phyloP scores from a whole-genome alignment of 768 basidiomycete species.

The Mycena floridula region DNA sequence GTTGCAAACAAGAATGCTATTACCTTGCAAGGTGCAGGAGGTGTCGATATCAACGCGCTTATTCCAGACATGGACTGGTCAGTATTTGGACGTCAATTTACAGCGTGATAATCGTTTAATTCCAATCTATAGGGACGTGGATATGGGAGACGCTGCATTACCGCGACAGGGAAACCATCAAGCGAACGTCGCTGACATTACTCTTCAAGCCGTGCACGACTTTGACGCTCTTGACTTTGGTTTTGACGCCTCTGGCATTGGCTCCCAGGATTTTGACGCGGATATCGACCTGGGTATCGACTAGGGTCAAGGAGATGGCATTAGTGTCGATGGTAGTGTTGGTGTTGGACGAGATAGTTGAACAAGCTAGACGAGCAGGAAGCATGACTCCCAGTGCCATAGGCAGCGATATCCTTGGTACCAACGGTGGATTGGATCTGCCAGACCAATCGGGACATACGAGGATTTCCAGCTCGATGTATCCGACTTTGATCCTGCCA shows the following conservation, averaged over 20 bases:
- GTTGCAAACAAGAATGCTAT: conserved; percentile 84
- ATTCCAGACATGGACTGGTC: conserved; percentile 81
- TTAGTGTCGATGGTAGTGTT: conserved; percentile 55
- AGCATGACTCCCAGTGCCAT: conserved; percentile 58
- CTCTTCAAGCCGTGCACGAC: conserved; percentile 73
- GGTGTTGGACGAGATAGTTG: conserved; percentile 77
- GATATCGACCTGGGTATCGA: conserved; percentile 73
- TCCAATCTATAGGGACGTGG: conserved; percentile 62
- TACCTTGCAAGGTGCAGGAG: conserved; percentile 65
- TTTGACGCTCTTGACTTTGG: conserved; percentile 64
- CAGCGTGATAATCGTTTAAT: conserved; percentile 4
- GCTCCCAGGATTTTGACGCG: conserved; percentile 68
- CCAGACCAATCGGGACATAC: conserved; percentile 46
- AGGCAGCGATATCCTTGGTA: conserved; percentile 53
- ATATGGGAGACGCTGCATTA: conserved; percentile 65
- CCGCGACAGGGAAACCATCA: conserved; percentile 72
- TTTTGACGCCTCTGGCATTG: conserved; percentile 58
- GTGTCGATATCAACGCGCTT: conserved; percentile 74
- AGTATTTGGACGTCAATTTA: conserved; percentile 13
- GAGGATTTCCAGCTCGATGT: conserved; percentile 75
- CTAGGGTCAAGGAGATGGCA: conserved; percentile 65
- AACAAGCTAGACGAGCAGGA: conserved; percentile 61
- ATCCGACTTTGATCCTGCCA: conserved; percentile 39
- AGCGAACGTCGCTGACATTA: conserved; percentile 83
- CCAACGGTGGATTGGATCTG: conserved; percentile 57